Conservation (phyloP, 345 rosid species). For the Arabis alpina region DNA sequence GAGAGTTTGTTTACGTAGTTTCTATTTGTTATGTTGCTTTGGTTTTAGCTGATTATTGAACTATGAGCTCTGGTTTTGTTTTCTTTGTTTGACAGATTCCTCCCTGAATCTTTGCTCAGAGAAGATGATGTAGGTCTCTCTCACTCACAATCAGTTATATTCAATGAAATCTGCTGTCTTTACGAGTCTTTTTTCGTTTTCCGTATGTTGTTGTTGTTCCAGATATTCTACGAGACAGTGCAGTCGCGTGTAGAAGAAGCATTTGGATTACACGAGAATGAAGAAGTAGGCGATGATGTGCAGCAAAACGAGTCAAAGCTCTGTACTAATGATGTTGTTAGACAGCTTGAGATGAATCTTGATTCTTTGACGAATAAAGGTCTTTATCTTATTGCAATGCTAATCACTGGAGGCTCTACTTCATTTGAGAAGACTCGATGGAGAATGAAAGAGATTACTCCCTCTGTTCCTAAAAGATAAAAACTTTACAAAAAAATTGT, state of each 20-base stretch:
- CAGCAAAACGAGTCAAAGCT: constrained; percentile 34
- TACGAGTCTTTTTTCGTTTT: background rate
- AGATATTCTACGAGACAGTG: constrained; percentile 69
- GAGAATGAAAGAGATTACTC: constrained; percentile 60
- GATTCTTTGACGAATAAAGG: constrained; percentile 68
- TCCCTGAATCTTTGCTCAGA: constrained; percentile 76
- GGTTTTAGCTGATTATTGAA: constrained; percentile 12
- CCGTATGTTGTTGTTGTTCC: constrained; percentile 12
- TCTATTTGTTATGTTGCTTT: background rate
- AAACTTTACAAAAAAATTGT: too few relatives aligned
- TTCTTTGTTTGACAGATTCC: constrained; percentile 45
- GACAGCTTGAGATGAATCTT: constrained; percentile 47
- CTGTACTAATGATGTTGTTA: constrained; percentile 40
- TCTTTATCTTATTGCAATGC: constrained; percentile 58
- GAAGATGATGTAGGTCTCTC: constrained; percentile 80
- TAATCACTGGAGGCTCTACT: constrained; percentile 53
- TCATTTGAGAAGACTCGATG: constrained; percentile 57
- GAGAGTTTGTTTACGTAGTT: constrained; percentile 44
- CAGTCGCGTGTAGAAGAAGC: constrained; percentile 64
- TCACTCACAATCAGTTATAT: background rate
- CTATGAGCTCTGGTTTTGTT: constrained; percentile 6
- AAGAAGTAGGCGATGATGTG: constrained; percentile 33
- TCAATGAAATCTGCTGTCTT: background rate
- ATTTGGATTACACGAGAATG: constrained; percentile 50
- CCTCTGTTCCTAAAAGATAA: too few relatives aligned